Evolutionary conservation across 768 basidiomycete genomes (phyloP).

Genomic region (Butyriboletus loyo): DNA sequence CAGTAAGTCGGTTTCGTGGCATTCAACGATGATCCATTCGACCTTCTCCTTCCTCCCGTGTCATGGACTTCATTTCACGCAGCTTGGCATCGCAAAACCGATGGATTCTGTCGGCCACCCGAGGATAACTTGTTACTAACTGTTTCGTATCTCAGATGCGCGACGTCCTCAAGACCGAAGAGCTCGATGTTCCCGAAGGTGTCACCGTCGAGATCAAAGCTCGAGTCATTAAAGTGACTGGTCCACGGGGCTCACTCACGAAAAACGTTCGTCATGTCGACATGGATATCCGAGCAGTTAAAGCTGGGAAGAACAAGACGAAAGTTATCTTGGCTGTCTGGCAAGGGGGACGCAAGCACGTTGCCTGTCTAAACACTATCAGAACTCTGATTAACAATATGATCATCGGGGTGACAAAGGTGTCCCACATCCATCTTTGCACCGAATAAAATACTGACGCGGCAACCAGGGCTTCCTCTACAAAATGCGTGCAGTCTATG

Average conservation of each 20-base stretch:
- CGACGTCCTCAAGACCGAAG: constrained; percentile 92
- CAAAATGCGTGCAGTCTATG: constrained; percentile 99
- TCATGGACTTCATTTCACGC: constrained; percentile 2
- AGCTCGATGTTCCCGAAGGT: constrained; percentile 81
- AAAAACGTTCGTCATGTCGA: constrained; percentile 92
- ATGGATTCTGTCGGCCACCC: constrained; percentile 38
- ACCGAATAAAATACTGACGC: constrained; percentile 4
- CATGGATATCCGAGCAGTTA: constrained; percentile 88
- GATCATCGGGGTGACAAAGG: constrained; percentile 96
- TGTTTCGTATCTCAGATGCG: constrained; percentile 60
- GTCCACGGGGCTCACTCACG: constrained; percentile 88
- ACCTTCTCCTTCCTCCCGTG: background rate
- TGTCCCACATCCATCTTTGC: constrained; percentile 23
- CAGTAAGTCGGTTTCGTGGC: constrained; percentile 23
- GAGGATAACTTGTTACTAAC: constrained; percentile 34
- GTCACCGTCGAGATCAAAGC: constrained; percentile 88
- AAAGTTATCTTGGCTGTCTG: constrained; percentile 92
- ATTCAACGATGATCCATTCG: background rate
- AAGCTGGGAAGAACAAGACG: constrained; percentile 59
- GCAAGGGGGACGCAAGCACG: constrained; percentile 98
- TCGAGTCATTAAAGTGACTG: constrained; percentile 86
- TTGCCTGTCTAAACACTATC: constrained; percentile 96
- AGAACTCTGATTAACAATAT: constrained; percentile 95
- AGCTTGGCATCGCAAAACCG: constrained; percentile 2
- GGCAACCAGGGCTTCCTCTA: constrained; percentile 87